These are phyloP conservation scores for Musa schizocarpa DNA, from an alignment of 176 grass and related monocot species.

Conservation along the genomic window DNA sequence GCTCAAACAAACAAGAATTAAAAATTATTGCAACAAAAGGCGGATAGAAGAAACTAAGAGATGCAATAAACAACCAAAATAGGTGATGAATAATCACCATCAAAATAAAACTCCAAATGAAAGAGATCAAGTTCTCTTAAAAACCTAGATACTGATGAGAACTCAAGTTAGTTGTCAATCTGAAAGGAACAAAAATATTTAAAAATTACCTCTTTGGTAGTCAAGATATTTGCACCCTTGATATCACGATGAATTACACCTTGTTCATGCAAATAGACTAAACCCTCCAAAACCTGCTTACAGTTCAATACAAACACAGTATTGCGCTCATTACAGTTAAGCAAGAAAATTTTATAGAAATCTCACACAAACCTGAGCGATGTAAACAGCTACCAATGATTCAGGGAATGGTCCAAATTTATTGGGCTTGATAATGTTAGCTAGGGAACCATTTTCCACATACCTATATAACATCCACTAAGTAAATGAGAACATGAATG, in stretches of 20 bases:
- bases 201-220: conserved; percentile 78
- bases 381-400: conserved; percentile 92
- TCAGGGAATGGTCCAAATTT: conserved; percentile 99
- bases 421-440: conserved; percentile 98
- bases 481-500: background rate
- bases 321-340: conserved; percentile 1
- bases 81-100: background rate
- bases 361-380: conserved; percentile 65
- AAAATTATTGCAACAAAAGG: too few species aligned
- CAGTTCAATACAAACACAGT: conserved; percentile 13
- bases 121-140: background rate
- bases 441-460: conserved; percentile 98
- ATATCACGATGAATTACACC: conserved; percentile 99
- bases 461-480: conserved; percentile 42
- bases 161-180: background rate
- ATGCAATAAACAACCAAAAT: background rate
- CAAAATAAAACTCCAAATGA: background rate
- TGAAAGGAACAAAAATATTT: background rate
- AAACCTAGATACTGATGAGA: background rate
- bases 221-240: conserved; percentile 99
- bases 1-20: too few species aligned
- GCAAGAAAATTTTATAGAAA: conserved; percentile 15
- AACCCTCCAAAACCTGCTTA: conserved; percentile 83
- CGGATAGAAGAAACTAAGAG: background rate
- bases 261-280: conserved; percentile 99